Evolutionary conservation across 140 eudicot genomes (phyloP).

Genomic region (Bidens hawaiensis): DNA sequence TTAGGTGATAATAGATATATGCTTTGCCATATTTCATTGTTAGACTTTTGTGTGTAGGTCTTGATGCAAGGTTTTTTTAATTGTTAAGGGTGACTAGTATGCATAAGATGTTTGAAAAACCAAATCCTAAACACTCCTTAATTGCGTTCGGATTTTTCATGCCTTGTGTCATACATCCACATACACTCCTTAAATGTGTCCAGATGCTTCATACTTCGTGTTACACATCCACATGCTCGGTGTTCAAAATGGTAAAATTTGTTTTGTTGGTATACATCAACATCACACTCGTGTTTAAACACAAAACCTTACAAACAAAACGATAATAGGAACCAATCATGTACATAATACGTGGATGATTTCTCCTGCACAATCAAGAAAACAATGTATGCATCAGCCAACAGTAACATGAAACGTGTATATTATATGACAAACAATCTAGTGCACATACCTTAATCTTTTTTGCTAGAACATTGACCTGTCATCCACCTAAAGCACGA

Average conservation of each 20-base stretch:
- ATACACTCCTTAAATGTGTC: no score
- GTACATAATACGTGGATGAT: neutral
- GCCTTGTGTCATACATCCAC: no score
- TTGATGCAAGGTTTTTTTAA: neutral
- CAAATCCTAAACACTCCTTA: neutral
- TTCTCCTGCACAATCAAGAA: slow-evolving; percentile 4
- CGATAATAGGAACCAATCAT: neutral
- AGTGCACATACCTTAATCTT: slow-evolving; percentile 20
- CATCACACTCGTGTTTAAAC: slow-evolving; percentile 8
- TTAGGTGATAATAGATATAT: no score
- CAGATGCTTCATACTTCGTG: no score
- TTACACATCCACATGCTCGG: neutral
- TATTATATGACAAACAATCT: neutral
- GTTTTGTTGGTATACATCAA: neutral
- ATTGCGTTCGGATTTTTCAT: neutral
- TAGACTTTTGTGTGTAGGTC: neutral
- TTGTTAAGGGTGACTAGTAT: neutral
- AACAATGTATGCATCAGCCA: neutral
- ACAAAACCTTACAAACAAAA: slow-evolving; percentile 5
- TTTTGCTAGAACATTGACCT: slow-evolving; percentile 27
- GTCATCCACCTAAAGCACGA: slow-evolving; percentile 9
- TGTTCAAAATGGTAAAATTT: slow-evolving; percentile 14
- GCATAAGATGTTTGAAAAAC: neutral
- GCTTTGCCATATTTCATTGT: no score
- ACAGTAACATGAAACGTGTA: neutral